phyloP scores from a whole-genome alignment of 768 basidiomycete species.

The Auriscalpium vulgare region DNA sequence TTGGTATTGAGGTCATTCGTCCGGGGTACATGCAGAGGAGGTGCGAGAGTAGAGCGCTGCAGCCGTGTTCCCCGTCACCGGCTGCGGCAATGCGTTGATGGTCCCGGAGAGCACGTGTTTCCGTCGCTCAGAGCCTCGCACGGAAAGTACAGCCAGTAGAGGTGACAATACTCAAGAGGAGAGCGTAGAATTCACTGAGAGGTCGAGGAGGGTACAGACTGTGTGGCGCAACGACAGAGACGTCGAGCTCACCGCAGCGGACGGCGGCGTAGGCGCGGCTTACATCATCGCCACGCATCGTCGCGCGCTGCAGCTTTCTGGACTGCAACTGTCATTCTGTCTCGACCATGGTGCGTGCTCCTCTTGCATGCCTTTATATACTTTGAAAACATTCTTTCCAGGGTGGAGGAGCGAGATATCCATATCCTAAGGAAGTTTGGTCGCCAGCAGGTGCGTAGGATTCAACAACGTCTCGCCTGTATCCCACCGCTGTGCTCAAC shows the following conservation, averaged over 20 bases:
- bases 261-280: too few relatives aligned
- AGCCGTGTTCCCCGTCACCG: neutral
- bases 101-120: neutral
- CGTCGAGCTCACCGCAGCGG: too few relatives aligned
- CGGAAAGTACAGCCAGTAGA: neutral
- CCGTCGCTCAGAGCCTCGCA: neutral
- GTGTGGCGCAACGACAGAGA: too few relatives aligned
- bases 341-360: neutral
- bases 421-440: slow-evolving; percentile 93
- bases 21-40: neutral
- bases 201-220: too few relatives aligned
- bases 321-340: too few relatives aligned
- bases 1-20: slow-evolving; percentile 3
- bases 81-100: neutral
- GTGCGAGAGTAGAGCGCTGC: neutral
- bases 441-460: slow-evolving; percentile 70
- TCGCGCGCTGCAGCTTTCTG: too few relatives aligned
- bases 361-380: neutral
- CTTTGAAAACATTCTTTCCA: slow-evolving; percentile 17
- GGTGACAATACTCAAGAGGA: too few relatives aligned
- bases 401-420: slow-evolving; percentile 84
- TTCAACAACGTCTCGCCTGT: neutral
- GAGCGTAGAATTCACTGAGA: too few relatives aligned
- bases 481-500: neutral
- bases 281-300: too few relatives aligned